These are phyloP conservation scores for Cercospora sp. DNA, from an alignment of 2,329 filamentous ascomycete species.

Conservation along the genomic window DNA sequence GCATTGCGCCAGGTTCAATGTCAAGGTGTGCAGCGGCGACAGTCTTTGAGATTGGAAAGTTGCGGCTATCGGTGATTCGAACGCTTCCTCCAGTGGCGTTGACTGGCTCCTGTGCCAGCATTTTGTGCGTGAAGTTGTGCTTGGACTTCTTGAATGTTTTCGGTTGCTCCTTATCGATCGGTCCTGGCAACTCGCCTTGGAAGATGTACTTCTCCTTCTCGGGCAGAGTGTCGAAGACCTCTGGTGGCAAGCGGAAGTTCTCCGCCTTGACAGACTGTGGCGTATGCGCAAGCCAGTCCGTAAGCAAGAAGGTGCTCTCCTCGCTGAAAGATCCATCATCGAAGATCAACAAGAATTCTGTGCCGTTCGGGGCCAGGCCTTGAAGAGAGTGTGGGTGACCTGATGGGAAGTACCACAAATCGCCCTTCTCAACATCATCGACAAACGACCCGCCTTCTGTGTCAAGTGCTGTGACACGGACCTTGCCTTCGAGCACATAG, in stretches of 20 bases:
- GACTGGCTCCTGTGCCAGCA: constrained; percentile 68
- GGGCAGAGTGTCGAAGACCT: constrained; percentile 69
- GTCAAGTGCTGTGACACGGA: constrained; percentile 72
- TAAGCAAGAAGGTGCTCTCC: constrained; percentile 70
- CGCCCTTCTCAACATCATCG: constrained; percentile 73
- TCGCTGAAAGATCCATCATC: constrained; percentile 62
- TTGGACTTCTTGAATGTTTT: constrained; percentile 66
- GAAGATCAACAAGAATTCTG: constrained; percentile 65
- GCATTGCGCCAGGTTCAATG: constrained; percentile 69
- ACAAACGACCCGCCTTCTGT: constrained; percentile 75
- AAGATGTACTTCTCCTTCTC: constrained; percentile 74
- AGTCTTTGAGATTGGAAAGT: constrained; percentile 72
- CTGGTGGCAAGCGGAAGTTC: constrained; percentile 72
- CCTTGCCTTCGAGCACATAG: constrained; percentile 66
- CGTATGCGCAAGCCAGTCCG: constrained; percentile 73
- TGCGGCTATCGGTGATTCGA: constrained; percentile 72
- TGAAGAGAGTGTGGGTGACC: constrained; percentile 77
- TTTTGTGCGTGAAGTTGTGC: constrained; percentile 68
- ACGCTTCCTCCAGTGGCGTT: constrained; percentile 69
- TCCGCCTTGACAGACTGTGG: constrained; percentile 71
- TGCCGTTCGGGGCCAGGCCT: constrained; percentile 62
- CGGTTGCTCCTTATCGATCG: constrained; percentile 66
- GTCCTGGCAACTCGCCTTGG: constrained; percentile 62
- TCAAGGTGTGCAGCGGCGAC: constrained; percentile 71
- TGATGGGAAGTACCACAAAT: constrained; percentile 79